Conservation (phyloP, 306 rosid genomes). For the Glycyrrhiza uralensis region DNA sequence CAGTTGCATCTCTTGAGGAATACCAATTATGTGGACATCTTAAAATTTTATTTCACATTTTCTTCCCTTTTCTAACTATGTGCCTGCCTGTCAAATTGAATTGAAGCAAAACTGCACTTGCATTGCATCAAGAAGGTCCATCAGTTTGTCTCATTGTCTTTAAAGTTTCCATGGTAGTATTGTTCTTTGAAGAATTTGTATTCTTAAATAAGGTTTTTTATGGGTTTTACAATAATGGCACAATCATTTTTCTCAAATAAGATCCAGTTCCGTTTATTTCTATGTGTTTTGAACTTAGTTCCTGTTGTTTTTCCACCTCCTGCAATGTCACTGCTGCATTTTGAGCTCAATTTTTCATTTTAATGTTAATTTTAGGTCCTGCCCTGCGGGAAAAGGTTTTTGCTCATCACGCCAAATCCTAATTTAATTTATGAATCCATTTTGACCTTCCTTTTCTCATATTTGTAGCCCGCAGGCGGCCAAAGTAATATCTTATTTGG, state of each 20-base stretch:
- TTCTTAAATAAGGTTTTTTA: not conserved
- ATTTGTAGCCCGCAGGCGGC: slow-evolving; percentile 86
- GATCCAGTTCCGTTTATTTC: not conserved
- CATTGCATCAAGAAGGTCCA: not conserved
- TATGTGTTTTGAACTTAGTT: not conserved
- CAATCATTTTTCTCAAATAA: not conserved
- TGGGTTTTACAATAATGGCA: not conserved
- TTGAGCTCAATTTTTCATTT: not conserved
- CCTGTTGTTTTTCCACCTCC: not conserved
- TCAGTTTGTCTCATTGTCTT: not conserved
- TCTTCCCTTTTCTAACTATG: not conserved
- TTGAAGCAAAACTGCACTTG: not conserved
- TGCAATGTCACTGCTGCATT: not conserved
- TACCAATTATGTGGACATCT: not conserved
- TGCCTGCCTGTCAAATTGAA: not conserved
- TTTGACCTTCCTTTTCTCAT: slow-evolving; percentile 4
- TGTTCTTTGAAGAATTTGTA: not conserved
- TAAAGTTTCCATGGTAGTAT: not conserved
- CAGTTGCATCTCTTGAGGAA: not conserved
- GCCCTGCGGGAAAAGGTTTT: not conserved
- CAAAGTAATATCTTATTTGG: slow-evolving; percentile 84
- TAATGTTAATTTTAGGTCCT: not conserved
- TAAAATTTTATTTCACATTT: not conserved
- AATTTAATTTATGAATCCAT: not conserved
- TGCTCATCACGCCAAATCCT: not conserved